Conservation (phyloP, 1,284 basidiomycete genomes). For the Termitomyces sp. region DNA sequence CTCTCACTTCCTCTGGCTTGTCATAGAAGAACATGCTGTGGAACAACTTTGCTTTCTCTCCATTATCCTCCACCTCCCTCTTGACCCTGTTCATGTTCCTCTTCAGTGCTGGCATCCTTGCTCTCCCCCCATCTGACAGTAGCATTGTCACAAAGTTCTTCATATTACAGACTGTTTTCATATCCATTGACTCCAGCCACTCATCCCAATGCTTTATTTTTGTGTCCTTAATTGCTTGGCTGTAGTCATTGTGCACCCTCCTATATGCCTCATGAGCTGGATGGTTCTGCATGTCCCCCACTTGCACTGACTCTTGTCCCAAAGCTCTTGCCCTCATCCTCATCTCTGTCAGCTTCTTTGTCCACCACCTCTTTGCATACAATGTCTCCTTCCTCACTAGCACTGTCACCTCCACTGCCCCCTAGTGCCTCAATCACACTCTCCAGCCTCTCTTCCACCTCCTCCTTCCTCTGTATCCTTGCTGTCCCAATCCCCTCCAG, state of each 20-base stretch:
- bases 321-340: conserved; percentile 4
- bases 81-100: too few relatives aligned
- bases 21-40: background rate
- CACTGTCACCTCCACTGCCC: conserved; percentile 16
- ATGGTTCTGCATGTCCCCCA: background rate
- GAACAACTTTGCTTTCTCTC: background rate
- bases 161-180: conserved; percentile 8
- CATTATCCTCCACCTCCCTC: background rate
- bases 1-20: background rate
- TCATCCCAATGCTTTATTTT: conserved; percentile 22
- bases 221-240: background rate
- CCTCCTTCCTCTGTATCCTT: background rate
- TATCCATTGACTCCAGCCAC: conserved; percentile 21
- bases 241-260: conserved; percentile 14
- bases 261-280: conserved; percentile 10
- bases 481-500: background rate
- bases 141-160: conserved; percentile 17
- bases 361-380: conserved; percentile 25
- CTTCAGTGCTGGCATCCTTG: conserved; percentile 23
- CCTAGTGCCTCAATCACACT: conserved; percentile 11
- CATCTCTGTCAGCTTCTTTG: conserved; percentile 9
- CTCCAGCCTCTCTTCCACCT: background rate
- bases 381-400: conserved; percentile 16
- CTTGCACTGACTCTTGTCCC: background rate
- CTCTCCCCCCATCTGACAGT: conserved; percentile 19